Conservation (phyloP, 1,139 yeast species). For the Taphrina flavorubra region DNA sequence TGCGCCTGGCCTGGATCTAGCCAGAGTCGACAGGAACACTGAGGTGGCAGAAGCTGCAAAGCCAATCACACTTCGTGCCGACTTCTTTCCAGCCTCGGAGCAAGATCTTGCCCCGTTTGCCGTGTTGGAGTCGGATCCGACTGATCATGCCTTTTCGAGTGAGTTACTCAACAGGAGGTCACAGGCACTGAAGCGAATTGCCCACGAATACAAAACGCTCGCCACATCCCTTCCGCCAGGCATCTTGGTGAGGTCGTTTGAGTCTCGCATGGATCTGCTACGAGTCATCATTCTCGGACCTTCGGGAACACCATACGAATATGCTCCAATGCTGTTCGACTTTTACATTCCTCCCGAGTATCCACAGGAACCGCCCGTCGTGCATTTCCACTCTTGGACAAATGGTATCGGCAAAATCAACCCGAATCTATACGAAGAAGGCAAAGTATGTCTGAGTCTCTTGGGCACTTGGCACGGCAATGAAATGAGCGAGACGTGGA, state of each 20-base stretch:
- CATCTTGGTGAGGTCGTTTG: constrained; percentile 45
- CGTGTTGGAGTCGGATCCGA: constrained; percentile 24
- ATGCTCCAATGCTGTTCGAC: constrained; percentile 46
- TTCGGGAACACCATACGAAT: constrained; percentile 45
- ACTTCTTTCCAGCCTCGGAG: constrained; percentile 19
- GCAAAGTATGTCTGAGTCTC: constrained; percentile 46
- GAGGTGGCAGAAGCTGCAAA: constrained; percentile 28
- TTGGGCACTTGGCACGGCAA: constrained; percentile 47
- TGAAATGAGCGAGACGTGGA: constrained; percentile 44
- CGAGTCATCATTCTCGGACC: constrained; percentile 46
- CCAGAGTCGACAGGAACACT: neutral
- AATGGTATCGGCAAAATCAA: constrained; percentile 46
- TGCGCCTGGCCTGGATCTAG: neutral
- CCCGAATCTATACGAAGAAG: constrained; percentile 46
- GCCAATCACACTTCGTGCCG: constrained; percentile 8
- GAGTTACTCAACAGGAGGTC: neutral
- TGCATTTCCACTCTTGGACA: constrained; percentile 46
- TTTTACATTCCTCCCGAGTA: constrained; percentile 42
- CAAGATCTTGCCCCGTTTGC: constrained; percentile 1
- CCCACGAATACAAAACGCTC: constrained; percentile 44
- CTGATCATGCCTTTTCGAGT: constrained; percentile 15
- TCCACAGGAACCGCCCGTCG: constrained; percentile 44
- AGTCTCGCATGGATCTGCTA: constrained; percentile 44
- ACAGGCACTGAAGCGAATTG: constrained; percentile 9
- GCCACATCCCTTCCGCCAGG: constrained; percentile 44